Evolutionary conservation across 352 stramenopile genomes (phyloP).

Genomic region (Phytopythium boreale): DNA sequence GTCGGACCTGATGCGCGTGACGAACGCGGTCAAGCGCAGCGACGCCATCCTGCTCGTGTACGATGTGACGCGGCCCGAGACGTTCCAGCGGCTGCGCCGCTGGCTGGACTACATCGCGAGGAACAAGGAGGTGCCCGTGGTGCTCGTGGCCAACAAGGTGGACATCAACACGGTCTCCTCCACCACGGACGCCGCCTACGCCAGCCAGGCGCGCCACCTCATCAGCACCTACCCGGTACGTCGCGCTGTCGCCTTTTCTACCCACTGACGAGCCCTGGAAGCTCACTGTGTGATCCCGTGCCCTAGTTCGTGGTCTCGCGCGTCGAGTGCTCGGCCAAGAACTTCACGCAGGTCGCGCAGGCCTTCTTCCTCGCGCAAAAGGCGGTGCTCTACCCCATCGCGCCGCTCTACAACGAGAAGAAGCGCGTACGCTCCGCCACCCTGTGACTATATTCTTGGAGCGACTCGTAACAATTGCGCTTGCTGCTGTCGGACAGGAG

Average conservation of each 20-base stretch:
- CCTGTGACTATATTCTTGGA: too few relatives aligned
- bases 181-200: conserved; percentile 53
- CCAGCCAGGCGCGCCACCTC: conserved; percentile 67
- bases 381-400: conserved; percentile 85
- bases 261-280: background rate
- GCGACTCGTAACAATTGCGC: too few relatives aligned
- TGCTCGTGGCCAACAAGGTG: conserved; percentile 88
- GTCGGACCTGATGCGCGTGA: conserved; percentile 80
- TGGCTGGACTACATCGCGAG: conserved; percentile 87
- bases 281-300: too few relatives aligned
- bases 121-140: conserved; percentile 85
- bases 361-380: conserved; percentile 89
- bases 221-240: conserved; percentile 70
- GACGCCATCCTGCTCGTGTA: conserved; percentile 88
- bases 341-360: conserved; percentile 85
- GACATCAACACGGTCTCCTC: conserved; percentile 75
- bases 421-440: conserved; percentile 45
- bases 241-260: background rate
- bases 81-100: conserved; percentile 75
- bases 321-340: conserved; percentile 85
- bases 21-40: conserved; percentile 81
- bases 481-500: too few relatives aligned
- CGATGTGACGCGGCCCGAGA: conserved; percentile 80
- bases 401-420: conserved; percentile 86
- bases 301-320: conserved; percentile 76